Evolutionary conservation across 345 rosid genomes (phyloP), one percentile per base, ranked within the genome.

Genomic region (Boechera stricta): DNA sequence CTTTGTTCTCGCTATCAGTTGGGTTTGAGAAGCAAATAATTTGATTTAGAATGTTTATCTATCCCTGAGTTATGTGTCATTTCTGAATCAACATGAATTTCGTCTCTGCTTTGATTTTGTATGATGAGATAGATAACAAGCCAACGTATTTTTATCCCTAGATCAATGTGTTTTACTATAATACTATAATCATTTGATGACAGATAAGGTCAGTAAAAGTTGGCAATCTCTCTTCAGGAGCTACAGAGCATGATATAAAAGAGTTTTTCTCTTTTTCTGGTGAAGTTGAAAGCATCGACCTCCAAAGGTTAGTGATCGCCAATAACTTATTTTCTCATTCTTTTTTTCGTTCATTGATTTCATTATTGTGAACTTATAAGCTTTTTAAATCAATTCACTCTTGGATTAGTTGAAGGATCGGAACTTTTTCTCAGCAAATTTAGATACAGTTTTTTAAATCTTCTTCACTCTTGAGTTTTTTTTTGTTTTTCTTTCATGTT

Each of bases 241-340:
- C 95, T 57, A 74, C 87, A 10, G 90, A 94, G 77, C 84, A 81
- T 52, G 94, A 92, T 67, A 83, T 94, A 51, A 92, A 84, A 85
- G 98, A 94, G 83, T 94, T 94, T 79, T 94, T 91, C 74, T 94
- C 97, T 45, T 91, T 90, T 75, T 90, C 97, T 53, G 98, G 98
- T 71, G 95, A 92, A 57, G 89, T 94, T 64, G 88, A 85, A 84
- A 77, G 80, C 74, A 86, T 90, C 48, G 92, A 91, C 62, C 70
- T 89, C 79, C 84, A 56, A 51, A 79, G 88, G 98, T 91, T 69
- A 51, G 84, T 67, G 42, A 57, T 45, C 42, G 42, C 47, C 39
- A 36, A 7, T 36, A 5, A 36, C 7, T 7, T 36, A 36, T 0
- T 5, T 36, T 5, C 1, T 35, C 38, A 4, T 41, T 36, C 0